Base-by-base conservation (phyloP, 345 rosid genomes). In the Dipteronia sinensis region DNA sequence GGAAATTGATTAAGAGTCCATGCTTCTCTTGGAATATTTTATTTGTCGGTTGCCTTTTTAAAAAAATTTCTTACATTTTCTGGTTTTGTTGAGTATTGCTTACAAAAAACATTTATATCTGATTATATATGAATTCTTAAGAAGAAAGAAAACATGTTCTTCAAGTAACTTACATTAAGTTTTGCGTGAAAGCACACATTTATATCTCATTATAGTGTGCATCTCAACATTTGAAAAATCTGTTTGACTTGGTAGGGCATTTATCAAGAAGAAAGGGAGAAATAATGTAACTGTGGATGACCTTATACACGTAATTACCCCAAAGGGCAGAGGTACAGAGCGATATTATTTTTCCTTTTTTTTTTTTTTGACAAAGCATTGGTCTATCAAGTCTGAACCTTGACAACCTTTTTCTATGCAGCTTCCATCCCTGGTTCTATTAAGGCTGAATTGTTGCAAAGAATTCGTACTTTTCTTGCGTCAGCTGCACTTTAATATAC, bases 371-470 rank as follows among this genome's bases (percentile, higher is more conserved):
- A 49, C 55, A 13, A 49, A 46, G 65, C n/a, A 59, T 74, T 20
- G 38, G 69, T 12, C 7, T 46, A 20, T 66, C 51, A 65, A 64
- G 20, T 56, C 25, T 22, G 74, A 69, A 65, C 8, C 23, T 55
- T 59, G n/a, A 46, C 16, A 65, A 63, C 27, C 9, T 29, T 20
- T 79, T 63, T 17, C 55, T 16, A 55, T 87, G 90, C 82, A 89
- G 92, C 89, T 47, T 85, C 88, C 5, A 63, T 89, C 51, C 92
- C 92, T 2, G 90, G 85, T 74, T 74, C 89, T 7, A 42, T 89
- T 63, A 87, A 89, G 77, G 89, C 90, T 2, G 92, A 89, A 73
- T 81, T 89, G 27, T 78, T 89, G 83, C 90, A 84, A 80, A 87
- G 88, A 80, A 84, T 89, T 61, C 87, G 70, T 15, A 44, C 84